These are phyloP conservation scores for Eimeria zaria DNA, from an alignment of 169 alveolate species.

Conservation along the genomic window DNA sequence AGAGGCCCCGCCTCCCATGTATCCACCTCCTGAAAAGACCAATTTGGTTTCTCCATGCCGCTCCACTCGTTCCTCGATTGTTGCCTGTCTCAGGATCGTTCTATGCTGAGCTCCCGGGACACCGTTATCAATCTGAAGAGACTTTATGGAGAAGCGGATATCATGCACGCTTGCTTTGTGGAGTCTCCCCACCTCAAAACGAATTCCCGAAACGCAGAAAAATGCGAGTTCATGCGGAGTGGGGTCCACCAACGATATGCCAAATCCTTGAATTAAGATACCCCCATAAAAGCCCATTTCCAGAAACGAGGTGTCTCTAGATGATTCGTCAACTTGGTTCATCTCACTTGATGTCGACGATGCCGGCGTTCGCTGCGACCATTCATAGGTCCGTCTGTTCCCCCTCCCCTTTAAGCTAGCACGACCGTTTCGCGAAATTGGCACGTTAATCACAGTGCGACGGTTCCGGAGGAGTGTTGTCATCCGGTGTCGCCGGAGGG, in stretches of 20 bases:
- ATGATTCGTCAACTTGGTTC: background rate
- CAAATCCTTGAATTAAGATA: conserved; percentile 46
- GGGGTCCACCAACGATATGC: conserved; percentile 76
- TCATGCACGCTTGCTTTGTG: conserved; percentile 43
- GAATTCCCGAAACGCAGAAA: conserved; percentile 67
- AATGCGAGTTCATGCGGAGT: conserved; percentile 83
- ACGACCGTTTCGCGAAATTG: background rate
- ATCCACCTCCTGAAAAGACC: background rate
- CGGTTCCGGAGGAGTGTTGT: conserved; percentile 1
- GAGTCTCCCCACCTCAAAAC: conserved; percentile 41
- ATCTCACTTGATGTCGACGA: conserved; percentile 28
- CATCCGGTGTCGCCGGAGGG: background rate
- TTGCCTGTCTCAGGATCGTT: conserved; percentile 75
- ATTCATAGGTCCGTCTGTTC: conserved; percentile 5
- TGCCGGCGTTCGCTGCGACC: background rate
- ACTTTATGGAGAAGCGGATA: conserved; percentile 19
- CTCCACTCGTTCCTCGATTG: conserved; percentile 65
- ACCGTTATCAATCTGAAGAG: conserved; percentile 79
- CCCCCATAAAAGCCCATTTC: conserved; percentile 1
- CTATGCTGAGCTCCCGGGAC: conserved; percentile 55
- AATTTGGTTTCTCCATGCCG: conserved; percentile 62
- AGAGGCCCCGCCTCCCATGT: background rate
- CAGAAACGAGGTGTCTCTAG: background rate
- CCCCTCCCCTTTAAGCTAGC: background rate
- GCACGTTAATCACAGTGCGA: background rate